Conservation (phyloP, 1,284 basidiomycete genomes). For the Naganishia albida region DNA sequence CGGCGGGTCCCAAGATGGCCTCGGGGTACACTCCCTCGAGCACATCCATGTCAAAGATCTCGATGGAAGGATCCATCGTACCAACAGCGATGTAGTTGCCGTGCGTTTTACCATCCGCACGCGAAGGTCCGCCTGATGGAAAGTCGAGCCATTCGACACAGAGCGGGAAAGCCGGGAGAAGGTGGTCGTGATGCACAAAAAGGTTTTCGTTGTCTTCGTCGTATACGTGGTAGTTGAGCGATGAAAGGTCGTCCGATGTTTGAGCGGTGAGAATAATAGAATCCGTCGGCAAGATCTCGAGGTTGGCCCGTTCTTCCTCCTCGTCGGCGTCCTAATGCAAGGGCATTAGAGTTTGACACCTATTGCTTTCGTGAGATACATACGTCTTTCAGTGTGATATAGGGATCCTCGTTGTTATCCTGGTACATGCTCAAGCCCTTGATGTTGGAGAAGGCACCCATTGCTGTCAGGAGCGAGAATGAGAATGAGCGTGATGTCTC, state of each 20-base stretch:
- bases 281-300: slow-evolving; percentile 86
- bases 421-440: slow-evolving; percentile 91
- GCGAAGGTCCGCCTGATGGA: slow-evolving; percentile 53
- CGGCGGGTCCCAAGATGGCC: slow-evolving; percentile 73
- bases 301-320: slow-evolving; percentile 83
- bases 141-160: slow-evolving; percentile 99
- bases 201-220: slow-evolving; percentile 89
- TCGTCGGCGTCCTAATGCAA: slow-evolving; percentile 60
- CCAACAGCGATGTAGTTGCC: slow-evolving; percentile 97
- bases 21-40: slow-evolving; percentile 94
- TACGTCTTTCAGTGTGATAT: slow-evolving; percentile 92
- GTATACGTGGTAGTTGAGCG: slow-evolving; percentile 92
- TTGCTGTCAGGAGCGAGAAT: slow-evolving; percentile 56
- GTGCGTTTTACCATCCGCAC: slow-evolving; percentile 43
- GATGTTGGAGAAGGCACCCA: slow-evolving; percentile 92
- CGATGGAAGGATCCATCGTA: slow-evolving; percentile 95
- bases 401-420: slow-evolving; percentile 92
- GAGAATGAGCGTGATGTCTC: background rate
- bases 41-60: slow-evolving; percentile 95
- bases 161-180: slow-evolving; percentile 95
- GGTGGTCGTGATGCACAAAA: slow-evolving; percentile 96
- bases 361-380: slow-evolving; percentile 40
- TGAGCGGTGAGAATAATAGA: slow-evolving; percentile 90
- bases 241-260: slow-evolving; percentile 95
- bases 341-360: background rate